Conservation (phyloP, 2,329 filamentous ascomycete genomes). For the Camillea tinctor region DNA sequence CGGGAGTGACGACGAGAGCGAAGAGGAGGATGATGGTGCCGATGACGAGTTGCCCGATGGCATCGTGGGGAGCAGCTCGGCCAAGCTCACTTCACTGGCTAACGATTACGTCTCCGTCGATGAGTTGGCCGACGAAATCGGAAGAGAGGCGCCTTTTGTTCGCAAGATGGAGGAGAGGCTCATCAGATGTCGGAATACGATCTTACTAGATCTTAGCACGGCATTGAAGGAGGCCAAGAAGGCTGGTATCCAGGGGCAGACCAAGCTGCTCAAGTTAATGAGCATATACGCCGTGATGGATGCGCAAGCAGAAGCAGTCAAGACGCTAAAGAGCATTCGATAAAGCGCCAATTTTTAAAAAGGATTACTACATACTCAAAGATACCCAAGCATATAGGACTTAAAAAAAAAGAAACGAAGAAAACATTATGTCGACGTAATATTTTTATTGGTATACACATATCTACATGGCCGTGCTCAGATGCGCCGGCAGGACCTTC, state of each 20-base stretch:
- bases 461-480: conserved; percentile 55
- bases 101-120: conserved; percentile 45
- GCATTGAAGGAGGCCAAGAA: conserved; percentile 45
- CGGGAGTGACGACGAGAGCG: conserved; percentile 33
- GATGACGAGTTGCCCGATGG: conserved; percentile 28
- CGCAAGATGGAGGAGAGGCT: conserved; percentile 53
- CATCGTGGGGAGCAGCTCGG: conserved; percentile 45
- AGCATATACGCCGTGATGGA: conserved; percentile 52
- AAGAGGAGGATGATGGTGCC: conserved; percentile 40
- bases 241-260: conserved; percentile 42
- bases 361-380: conserved; percentile 8
- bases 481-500: conserved; percentile 49
- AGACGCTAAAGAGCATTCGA: conserved; percentile 41
- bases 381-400: conserved; percentile 18
- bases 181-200: conserved; percentile 52
- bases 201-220: conserved; percentile 54
- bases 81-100: conserved; percentile 46
- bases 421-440: conserved; percentile 8
- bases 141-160: conserved; percentile 49
- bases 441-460: conserved; percentile 4
- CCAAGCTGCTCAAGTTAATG: conserved; percentile 50
- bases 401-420: not conserved
- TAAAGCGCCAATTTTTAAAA: not conserved
- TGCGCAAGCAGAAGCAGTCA: conserved; percentile 53
- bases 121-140: conserved; percentile 43